phyloP scores from a whole-genome alignment of 164 flowering plant genomes.

The Dillenia suffruticosa region DNA sequence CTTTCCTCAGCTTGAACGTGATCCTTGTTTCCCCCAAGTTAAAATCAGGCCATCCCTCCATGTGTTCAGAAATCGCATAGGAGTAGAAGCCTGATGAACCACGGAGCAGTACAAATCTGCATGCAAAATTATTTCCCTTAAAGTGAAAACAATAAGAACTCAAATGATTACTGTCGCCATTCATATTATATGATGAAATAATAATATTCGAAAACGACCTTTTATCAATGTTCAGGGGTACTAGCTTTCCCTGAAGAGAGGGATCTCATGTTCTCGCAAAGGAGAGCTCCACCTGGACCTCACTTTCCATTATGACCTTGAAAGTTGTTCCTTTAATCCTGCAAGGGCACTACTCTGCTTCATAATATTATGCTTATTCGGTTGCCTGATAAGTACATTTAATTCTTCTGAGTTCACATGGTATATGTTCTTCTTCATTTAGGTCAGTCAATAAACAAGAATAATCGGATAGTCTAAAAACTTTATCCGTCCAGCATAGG shows the following conservation, averaged over 20 bases:
- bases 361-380: no score
- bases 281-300: slow-evolving; percentile 27
- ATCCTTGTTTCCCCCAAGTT: slow-evolving; percentile 44
- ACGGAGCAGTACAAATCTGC: slow-evolving; percentile 1
- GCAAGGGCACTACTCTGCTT: neutral
- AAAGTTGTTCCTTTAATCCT: slow-evolving; percentile 21
- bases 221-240: slow-evolving; percentile 26
- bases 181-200: slow-evolving; percentile 28
- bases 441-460: no score
- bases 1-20: slow-evolving; percentile 40
- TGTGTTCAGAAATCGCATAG: slow-evolving; percentile 46
- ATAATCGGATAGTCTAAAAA: no score
- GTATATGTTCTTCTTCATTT: neutral
- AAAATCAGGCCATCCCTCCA: slow-evolving; percentile 45
- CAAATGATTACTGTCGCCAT: slow-evolving; percentile 26
- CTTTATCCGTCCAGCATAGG: no score
- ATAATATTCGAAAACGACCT: slow-evolving; percentile 16
- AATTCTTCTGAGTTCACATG: no score
- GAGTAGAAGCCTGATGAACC: slow-evolving; percentile 11
- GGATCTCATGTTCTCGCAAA: slow-evolving; percentile 25
- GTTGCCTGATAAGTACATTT: no score
- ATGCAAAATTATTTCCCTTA: slow-evolving; percentile 23
- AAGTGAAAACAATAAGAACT: slow-evolving; percentile 36
- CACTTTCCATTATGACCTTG: slow-evolving; percentile 21
- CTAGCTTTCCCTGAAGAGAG: slow-evolving; percentile 10